A percentile compares a stretch with the other conserved stretches of the same genome.
Evolutionary conservation across 257 asterid genomes (phyloP).

Genomic region (Fraxinus americana): DNA sequence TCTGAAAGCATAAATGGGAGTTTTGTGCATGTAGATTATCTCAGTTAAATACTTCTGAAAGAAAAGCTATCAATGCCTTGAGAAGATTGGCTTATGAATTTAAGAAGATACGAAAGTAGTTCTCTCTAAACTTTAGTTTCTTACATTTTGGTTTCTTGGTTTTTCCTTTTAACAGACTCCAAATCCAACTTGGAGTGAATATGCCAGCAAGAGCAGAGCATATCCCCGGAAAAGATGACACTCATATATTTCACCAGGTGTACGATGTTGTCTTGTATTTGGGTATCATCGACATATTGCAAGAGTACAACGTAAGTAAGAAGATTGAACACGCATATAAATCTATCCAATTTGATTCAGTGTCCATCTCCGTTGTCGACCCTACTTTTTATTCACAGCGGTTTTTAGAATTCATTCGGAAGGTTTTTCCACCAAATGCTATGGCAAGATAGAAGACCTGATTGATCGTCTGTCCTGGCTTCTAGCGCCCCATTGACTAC

Average conservation of each 20-base stretch:
- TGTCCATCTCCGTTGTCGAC: slow-evolving; percentile 87
- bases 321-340: slow-evolving; percentile 88
- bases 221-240: slow-evolving; percentile 41
- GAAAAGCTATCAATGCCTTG: not conserved
- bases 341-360: slow-evolving; percentile 77
- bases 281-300: slow-evolving; percentile 93
- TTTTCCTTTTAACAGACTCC: slow-evolving; percentile 56
- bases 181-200: slow-evolving; percentile 95
- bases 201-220: slow-evolving; percentile 98
- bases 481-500: not conserved
- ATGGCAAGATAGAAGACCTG: slow-evolving; percentile 27
- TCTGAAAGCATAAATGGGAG: not conserved
- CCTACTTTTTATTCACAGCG: slow-evolving; percentile 87
- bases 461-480: not conserved
- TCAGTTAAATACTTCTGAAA: not conserved
- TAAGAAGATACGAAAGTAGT: not conserved
- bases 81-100: not conserved
- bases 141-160: slow-evolving; percentile 9
- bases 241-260: slow-evolving; percentile 72
- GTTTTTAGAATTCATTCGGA: slow-evolving; percentile 78
- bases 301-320: slow-evolving; percentile 86
- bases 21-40: not conserved
- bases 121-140: not conserved
- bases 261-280: slow-evolving; percentile 87
- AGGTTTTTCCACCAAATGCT: slow-evolving; percentile 70